phyloP scores from a whole-genome alignment of 306 rosid genomes.

The Citrullus amarus region DNA sequence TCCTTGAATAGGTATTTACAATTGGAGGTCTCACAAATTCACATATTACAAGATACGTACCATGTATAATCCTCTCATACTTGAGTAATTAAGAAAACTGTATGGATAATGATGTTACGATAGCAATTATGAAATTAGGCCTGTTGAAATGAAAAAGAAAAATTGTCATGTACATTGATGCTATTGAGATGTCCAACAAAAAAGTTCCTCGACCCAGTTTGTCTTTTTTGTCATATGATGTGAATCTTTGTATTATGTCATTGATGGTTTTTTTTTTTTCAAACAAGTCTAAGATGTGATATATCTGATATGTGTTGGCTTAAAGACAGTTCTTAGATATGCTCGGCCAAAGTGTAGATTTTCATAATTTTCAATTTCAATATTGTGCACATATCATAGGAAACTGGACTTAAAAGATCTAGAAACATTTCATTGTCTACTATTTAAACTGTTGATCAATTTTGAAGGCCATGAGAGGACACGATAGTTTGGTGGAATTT shows the following conservation, averaged over 20 bases:
- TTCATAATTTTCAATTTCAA: neutral
- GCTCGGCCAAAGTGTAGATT: neutral
- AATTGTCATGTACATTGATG: neutral
- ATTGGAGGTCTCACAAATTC: neutral
- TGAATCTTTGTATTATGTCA: neutral
- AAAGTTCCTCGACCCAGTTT: neutral
- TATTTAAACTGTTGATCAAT: neutral
- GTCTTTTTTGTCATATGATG: neutral
- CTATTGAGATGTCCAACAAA: neutral
- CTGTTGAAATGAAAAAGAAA: neutral
- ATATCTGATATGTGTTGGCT: neutral
- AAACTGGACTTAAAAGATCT: neutral
- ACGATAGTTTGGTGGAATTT: constrained; percentile 11
- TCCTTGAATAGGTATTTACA: too few species aligned
- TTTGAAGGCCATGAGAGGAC: neutral
- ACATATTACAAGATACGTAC: neutral
- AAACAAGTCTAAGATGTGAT: too few species aligned
- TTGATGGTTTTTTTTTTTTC: neutral
- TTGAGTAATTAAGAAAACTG: neutral
- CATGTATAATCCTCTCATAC: neutral
- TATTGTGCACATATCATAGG: neutral
- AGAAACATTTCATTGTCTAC: neutral
- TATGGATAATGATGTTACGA: neutral
- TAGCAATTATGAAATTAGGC: neutral
- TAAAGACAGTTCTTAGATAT: neutral